phyloP scores from a whole-genome alignment of 2,329 filamentous ascomycete genomes.

The Pleomassaria siparia region DNA sequence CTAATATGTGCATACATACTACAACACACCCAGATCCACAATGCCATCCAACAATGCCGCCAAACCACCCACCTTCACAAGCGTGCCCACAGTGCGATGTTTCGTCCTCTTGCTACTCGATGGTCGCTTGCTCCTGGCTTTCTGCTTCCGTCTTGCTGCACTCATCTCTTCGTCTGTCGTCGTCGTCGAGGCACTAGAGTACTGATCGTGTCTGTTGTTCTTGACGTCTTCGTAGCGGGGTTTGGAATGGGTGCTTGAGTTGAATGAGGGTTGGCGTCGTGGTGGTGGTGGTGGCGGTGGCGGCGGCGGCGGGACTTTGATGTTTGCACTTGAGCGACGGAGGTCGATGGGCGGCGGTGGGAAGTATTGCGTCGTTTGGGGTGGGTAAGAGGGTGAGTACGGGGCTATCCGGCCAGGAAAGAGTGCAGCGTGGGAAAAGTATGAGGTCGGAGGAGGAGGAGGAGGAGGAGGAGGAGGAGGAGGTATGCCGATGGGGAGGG shows the following conservation, averaged over 20 bases:
- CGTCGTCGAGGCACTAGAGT: slow-evolving; percentile 16
- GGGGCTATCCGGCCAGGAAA: too few species aligned
- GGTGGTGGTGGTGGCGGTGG: slow-evolving; percentile 7
- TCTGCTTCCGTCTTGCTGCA: slow-evolving; percentile 15
- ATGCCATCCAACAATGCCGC: slow-evolving; percentile 40
- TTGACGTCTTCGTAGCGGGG: background rate
- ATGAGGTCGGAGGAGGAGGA: slow-evolving; percentile 11
- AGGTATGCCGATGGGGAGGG: slow-evolving; percentile 17
- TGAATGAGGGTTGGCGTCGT: too few species aligned
- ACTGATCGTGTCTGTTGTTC: slow-evolving; percentile 3
- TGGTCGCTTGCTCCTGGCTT: background rate
- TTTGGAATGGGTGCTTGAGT: too few species aligned
- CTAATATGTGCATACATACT: too few species aligned
- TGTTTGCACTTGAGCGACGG: slow-evolving; percentile 6
- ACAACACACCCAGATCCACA: slow-evolving; percentile 7
- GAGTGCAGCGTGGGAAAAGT: slow-evolving; percentile 9
- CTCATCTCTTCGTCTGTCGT: slow-evolving; percentile 29
- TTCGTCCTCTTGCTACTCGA: slow-evolving; percentile 18
- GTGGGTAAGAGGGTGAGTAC: slow-evolving; percentile 10
- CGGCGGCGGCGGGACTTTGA: slow-evolving; percentile 3
- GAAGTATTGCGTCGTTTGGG: slow-evolving; percentile 1
- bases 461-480: slow-evolving; percentile 19
- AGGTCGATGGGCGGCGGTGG: too few species aligned
- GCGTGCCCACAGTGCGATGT: slow-evolving; percentile 30
- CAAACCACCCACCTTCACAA: slow-evolving; percentile 41